A percentile compares a stretch with the other conserved stretches of the same genome.
Evolutionary conservation across 106 monocot species (phyloP).

Genomic region (Platanthera zijinensis): DNA sequence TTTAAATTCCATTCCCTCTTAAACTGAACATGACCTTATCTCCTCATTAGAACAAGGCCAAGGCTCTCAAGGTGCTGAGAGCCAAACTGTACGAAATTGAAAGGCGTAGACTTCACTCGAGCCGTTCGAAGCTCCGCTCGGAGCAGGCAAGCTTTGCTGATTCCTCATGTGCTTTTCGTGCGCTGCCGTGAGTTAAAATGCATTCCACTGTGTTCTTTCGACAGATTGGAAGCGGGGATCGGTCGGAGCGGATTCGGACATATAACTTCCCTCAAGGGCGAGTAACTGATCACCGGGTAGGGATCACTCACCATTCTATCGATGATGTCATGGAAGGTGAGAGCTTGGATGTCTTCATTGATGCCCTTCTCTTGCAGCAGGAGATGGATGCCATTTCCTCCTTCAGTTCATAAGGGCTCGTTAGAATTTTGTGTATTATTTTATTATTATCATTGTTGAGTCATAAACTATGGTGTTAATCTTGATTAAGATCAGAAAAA

Average conservation of each 20-base stretch:
- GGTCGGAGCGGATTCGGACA: conserved; percentile 89
- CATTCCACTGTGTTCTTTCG: neutral
- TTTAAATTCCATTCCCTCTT: neutral
- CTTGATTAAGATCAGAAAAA: no score
- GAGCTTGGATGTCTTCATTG: conserved; percentile 69
- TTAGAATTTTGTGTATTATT: no score
- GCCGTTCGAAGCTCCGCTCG: conserved; percentile 71
- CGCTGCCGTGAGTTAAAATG: neutral
- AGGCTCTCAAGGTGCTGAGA: conserved; percentile 76
- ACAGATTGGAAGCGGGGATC: conserved; percentile 92
- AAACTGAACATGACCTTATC: neutral
- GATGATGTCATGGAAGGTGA: conserved; percentile 76
- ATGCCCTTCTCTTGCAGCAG: conserved; percentile 70
- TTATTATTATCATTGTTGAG: no score
- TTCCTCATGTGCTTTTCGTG: neutral
- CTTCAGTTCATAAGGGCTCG: conserved; percentile 15
- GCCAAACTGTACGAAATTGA: conserved; percentile 82
- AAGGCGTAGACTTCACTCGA: conserved; percentile 59
- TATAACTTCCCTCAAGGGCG: conserved; percentile 95
- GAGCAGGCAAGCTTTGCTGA: conserved; percentile 42
- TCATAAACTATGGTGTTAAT: no score
- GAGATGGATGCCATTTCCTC: conserved; percentile 88
- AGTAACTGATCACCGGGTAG: conserved; percentile 89
- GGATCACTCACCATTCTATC: conserved; percentile 79
- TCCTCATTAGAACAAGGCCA: conserved; percentile 73